phyloP scores from a whole-genome alignment of 768 basidiomycete genomes.

The Collybia mongolica region DNA sequence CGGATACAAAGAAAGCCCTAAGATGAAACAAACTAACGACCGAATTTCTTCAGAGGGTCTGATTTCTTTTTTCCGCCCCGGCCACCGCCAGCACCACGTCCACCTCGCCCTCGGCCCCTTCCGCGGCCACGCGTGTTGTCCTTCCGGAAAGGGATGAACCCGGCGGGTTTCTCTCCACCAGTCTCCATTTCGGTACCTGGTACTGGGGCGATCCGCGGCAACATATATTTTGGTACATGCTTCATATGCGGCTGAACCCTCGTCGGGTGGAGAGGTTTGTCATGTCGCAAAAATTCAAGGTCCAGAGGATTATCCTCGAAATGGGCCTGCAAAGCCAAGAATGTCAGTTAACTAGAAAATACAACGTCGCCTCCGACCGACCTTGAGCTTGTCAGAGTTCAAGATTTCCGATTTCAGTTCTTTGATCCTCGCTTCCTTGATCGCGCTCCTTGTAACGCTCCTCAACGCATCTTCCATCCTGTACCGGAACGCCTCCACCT shows the following conservation, averaged over 20 bases:
- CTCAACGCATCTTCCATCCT: slow-evolving; percentile 96
- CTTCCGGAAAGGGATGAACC: slow-evolving; percentile 78
- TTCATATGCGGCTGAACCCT: slow-evolving; percentile 94
- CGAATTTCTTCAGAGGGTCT: slow-evolving; percentile 82
- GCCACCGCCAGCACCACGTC: slow-evolving; percentile 48
- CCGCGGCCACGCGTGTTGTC: slow-evolving; percentile 47
- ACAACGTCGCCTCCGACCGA: slow-evolving; percentile 28
- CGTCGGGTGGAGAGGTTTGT: slow-evolving; percentile 89
- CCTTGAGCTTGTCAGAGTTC: slow-evolving; percentile 96
- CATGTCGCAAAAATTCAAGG: slow-evolving; percentile 89
- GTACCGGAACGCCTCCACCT: slow-evolving; percentile 97
- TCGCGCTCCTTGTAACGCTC: slow-evolving; percentile 80
- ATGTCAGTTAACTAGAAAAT: background rate
- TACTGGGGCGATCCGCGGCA: slow-evolving; percentile 77
- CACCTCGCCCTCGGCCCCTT: slow-evolving; percentile 46
- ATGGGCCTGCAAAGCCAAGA: slow-evolving; percentile 64
- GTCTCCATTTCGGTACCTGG: slow-evolving; percentile 30
- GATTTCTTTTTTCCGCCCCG: slow-evolving; percentile 68
- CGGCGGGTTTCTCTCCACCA: slow-evolving; percentile 33
- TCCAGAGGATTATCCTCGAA: slow-evolving; percentile 97
- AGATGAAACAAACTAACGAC: slow-evolving; percentile 23
- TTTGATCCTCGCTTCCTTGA: slow-evolving; percentile 90
- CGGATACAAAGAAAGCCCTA: too few relatives aligned
- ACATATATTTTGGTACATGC: slow-evolving; percentile 89
- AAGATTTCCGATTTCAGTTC: slow-evolving; percentile 92